Conservation (phyloP, 1,139 yeast genomes). For the Geotrichum reessii region DNA sequence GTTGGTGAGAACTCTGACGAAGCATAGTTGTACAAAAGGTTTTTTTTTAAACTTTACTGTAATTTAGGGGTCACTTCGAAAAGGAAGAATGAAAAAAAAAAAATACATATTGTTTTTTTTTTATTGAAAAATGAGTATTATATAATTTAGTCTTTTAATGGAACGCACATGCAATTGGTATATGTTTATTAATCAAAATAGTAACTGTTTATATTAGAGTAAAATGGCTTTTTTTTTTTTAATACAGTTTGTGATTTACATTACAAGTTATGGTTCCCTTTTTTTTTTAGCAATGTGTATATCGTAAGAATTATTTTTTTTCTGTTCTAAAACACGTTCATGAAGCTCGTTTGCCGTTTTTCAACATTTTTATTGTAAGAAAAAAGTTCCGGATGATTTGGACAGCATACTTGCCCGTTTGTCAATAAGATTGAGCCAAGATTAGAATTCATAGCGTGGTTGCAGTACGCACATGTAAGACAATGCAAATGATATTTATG, state of each 20-base stretch:
- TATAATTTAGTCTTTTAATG: not conserved
- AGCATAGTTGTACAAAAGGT: not conserved
- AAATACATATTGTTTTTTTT: too few species aligned
- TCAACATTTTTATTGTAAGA: not conserved
- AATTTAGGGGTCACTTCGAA: not conserved
- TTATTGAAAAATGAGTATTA: not conserved
- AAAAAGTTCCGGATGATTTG: not conserved
- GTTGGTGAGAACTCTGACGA: not conserved
- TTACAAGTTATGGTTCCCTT: not conserved
- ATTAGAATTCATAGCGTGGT: constrained; percentile 1
- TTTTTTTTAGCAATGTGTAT: too few species aligned
- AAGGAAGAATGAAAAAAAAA: not conserved
- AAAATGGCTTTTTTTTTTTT: too few species aligned
- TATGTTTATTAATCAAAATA: not conserved
- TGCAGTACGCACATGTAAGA: constrained; percentile 33
- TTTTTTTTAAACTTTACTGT: not conserved
- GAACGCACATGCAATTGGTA: not conserved
- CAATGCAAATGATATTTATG: constrained; percentile 33
- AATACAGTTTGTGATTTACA: not conserved
- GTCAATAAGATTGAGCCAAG: not conserved
- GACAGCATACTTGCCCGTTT: not conserved
- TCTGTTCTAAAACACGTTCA: too few species aligned
- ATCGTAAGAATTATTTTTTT: too few species aligned
- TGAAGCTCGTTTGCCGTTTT: not conserved
- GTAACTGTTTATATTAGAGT: too few species aligned